A percentile compares a stretch with the other conserved stretches of the same genome.
phyloP scores from a whole-genome alignment of 2,329 filamentous ascomycete species.

The Dactylonectria macrodidyma region DNA sequence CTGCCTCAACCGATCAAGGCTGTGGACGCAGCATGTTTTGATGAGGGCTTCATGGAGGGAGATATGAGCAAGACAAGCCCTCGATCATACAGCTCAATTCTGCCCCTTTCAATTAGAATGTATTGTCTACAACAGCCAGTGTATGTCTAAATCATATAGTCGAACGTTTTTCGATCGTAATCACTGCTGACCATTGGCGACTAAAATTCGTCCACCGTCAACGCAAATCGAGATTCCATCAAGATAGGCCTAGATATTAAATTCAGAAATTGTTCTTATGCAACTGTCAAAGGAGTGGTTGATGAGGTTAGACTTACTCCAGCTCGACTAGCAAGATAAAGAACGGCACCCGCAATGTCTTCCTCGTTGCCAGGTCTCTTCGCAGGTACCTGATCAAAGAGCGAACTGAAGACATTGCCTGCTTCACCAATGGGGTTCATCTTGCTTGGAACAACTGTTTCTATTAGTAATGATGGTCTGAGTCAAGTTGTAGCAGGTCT shows the following conservation, averaged over 20 bases:
- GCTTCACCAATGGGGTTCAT: conserved; percentile 53
- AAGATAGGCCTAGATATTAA: conserved; percentile 46
- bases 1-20: neutral
- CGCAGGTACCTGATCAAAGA: conserved; percentile 52
- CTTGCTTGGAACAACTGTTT: conserved; percentile 52
- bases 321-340: conserved; percentile 51
- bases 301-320: conserved; percentile 39
- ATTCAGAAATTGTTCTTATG: conserved; percentile 3
- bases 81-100: no score
- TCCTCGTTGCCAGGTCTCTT: conserved; percentile 49
- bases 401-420: conserved; percentile 50
- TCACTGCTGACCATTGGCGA: conserved; percentile 50
- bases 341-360: conserved; percentile 50
- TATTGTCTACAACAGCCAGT: no score
- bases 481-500: no score
- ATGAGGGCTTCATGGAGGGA: no score
- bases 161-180: neutral
- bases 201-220: conserved; percentile 49
- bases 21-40: no score
- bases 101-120: no score
- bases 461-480: neutral
- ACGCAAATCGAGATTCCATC: conserved; percentile 51
- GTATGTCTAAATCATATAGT: neutral
- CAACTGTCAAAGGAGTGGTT: neutral
- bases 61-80: no score